Evolutionary conservation across 2,329 filamentous ascomycete genomes (phyloP).

Genomic region (Grosmannia serpens): DNA sequence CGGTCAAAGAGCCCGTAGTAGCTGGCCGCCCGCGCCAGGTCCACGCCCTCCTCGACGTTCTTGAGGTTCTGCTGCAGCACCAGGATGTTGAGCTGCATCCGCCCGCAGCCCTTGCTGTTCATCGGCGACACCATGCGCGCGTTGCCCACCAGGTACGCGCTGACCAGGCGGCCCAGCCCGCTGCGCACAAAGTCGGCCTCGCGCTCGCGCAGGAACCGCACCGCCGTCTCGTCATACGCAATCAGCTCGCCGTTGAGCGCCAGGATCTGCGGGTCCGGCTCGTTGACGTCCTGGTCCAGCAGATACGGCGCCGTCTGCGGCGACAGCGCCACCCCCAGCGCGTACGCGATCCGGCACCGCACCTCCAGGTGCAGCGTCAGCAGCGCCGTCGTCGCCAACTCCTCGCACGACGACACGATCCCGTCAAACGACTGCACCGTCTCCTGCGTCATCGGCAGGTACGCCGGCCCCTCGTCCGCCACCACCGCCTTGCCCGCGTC

Average conservation of each 20-base stretch:
- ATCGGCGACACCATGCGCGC: slow-evolving; percentile 63
- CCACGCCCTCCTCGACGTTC: slow-evolving; percentile 67
- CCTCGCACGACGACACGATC: slow-evolving; percentile 71
- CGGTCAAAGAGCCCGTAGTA: slow-evolving; percentile 60
- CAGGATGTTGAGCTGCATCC: slow-evolving; percentile 87
- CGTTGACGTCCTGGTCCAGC: slow-evolving; percentile 60
- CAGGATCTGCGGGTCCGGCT: slow-evolving; percentile 72
- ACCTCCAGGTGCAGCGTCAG: slow-evolving; percentile 83
- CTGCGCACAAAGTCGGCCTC: slow-evolving; percentile 67
- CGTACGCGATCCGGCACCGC: slow-evolving; percentile 73
- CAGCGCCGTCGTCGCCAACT: slow-evolving; percentile 67
- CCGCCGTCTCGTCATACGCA: slow-evolving; percentile 74
- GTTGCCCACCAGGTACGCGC: slow-evolving; percentile 64
- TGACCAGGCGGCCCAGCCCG: slow-evolving; percentile 67
- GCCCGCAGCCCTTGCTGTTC: slow-evolving; percentile 71
- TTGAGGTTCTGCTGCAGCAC: slow-evolving; percentile 95
- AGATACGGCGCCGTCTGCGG: slow-evolving; percentile 50
- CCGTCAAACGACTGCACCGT: slow-evolving; percentile 79
- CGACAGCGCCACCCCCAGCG: slow-evolving; percentile 54
- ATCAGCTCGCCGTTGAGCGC: slow-evolving; percentile 73
- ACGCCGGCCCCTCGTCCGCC: slow-evolving; percentile 56
- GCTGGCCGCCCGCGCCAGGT: slow-evolving; percentile 48
- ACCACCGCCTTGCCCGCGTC: slow-evolving; percentile 38
- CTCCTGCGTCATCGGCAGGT: slow-evolving; percentile 78
- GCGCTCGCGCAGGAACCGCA: slow-evolving; percentile 55